Percentiles rank a stretch among this genome's conserved stretches.
Evolutionary conservation across 2,329 filamentous ascomycete genomes (phyloP).

Genomic region (Exophiala aquamarina): DNA sequence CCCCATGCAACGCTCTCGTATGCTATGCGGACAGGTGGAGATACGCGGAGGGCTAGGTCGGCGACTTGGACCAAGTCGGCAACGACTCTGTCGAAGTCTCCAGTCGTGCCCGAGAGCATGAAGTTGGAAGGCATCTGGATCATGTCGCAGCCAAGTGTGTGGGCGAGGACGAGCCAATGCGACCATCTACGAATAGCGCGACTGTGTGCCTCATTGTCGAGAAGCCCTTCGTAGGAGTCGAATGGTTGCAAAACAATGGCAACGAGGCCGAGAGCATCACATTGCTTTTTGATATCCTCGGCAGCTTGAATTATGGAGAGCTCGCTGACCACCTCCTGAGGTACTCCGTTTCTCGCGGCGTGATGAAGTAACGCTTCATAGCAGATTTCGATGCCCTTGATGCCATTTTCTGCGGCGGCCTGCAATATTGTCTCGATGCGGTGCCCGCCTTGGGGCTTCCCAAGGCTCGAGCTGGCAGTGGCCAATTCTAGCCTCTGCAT

Average conservation of each 20-base stretch:
- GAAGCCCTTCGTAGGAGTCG: constrained; percentile 71
- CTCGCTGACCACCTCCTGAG: too few species aligned
- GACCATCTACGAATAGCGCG: constrained; percentile 61
- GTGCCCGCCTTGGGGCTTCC: too few species aligned
- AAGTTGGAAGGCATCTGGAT: constrained; percentile 74
- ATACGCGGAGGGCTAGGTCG: constrained; percentile 58
- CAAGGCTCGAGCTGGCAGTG: too few species aligned
- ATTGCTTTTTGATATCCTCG: too few species aligned
- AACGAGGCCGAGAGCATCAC: too few species aligned
- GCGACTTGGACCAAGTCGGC: constrained; percentile 45
- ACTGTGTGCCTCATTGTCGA: constrained; percentile 61
- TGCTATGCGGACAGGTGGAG: constrained; percentile 63
- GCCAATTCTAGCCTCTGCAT: too few species aligned
- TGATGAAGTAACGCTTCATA: too few species aligned
- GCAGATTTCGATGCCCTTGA: too few species aligned
- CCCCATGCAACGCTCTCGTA: constrained; percentile 74
- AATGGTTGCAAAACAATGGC: constrained; percentile 63
- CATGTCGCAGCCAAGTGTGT: constrained; percentile 66
- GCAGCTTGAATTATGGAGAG: too few species aligned
- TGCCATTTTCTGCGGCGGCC: too few species aligned
- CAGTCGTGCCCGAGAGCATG: constrained; percentile 51
- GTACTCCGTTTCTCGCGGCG: too few species aligned
- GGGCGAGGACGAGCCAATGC: constrained; percentile 68
- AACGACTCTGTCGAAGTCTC: constrained; percentile 34
- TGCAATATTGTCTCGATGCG: too few species aligned